Percentiles rank a stretch among this genome's conserved stretches.
phyloP scores from a whole-genome alignment of 2,329 filamentous ascomycete species.

The Dothiorella sarmentorum region DNA sequence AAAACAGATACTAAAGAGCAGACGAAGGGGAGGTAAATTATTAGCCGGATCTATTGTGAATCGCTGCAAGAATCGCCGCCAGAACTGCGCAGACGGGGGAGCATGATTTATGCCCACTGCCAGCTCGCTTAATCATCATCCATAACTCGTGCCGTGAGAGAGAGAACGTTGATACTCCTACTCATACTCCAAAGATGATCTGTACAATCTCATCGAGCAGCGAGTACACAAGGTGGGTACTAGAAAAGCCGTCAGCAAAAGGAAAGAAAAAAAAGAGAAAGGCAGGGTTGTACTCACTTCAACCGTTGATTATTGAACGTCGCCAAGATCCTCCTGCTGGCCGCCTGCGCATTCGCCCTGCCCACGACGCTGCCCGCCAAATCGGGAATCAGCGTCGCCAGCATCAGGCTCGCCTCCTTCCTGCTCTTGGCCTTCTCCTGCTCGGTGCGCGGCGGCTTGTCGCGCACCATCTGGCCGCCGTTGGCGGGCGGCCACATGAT shows the following conservation, averaged over 20 bases:
- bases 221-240: slow-evolving; percentile 50
- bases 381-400: slow-evolving; percentile 87
- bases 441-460: slow-evolving; percentile 53
- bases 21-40: not conserved
- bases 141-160: too few species aligned
- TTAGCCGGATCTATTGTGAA: slow-evolving; percentile 9
- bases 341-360: slow-evolving; percentile 83
- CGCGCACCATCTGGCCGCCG: not conserved
- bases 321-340: slow-evolving; percentile 83
- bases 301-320: slow-evolving; percentile 86
- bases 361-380: slow-evolving; percentile 91
- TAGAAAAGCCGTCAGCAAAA: slow-evolving; percentile 23
- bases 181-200: slow-evolving; percentile 37
- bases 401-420: slow-evolving; percentile 82
- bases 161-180: too few species aligned
- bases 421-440: slow-evolving; percentile 76
- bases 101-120: too few species aligned
- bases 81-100: not conserved
- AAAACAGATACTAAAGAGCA: not conserved
- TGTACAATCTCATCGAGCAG: slow-evolving; percentile 48
- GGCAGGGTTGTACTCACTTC: slow-evolving; percentile 63
- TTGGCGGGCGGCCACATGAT: slow-evolving; percentile 77
- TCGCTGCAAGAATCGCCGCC: not conserved
- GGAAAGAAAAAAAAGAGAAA: not conserved
- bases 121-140: too few species aligned